These are phyloP conservation scores for Candida yuanshanica DNA, from an alignment of 805 yeast genomes.

Conservation along the genomic window DNA sequence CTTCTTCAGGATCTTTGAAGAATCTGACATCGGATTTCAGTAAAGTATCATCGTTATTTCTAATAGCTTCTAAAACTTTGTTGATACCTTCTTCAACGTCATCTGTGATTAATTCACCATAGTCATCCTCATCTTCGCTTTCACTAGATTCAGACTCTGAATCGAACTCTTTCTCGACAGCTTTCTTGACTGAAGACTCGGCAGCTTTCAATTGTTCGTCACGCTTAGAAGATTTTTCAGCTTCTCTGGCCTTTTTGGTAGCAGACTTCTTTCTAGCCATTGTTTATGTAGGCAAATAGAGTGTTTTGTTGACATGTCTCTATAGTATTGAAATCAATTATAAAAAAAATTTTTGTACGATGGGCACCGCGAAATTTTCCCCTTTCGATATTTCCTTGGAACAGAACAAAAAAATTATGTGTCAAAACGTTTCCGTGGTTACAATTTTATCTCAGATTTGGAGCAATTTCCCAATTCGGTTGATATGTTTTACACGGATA, in stretches of 20 bases:
- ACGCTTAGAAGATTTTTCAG: slow-evolving; percentile 21
- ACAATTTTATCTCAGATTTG: too few species aligned
- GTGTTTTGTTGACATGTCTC: too few species aligned
- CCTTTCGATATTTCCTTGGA: too few species aligned
- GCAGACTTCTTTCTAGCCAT: slow-evolving; percentile 92
- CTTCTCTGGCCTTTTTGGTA: slow-evolving; percentile 60
- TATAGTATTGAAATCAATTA: too few species aligned
- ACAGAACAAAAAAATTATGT: neutral
- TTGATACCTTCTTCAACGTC: slow-evolving; percentile 78
- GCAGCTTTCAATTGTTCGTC: slow-evolving; percentile 21
- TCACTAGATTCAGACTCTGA: slow-evolving; percentile 28
- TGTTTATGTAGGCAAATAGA: neutral
- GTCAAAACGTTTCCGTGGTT: neutral
- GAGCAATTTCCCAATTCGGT: too few species aligned
- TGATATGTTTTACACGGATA: too few species aligned
- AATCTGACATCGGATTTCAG: slow-evolving; percentile 67
- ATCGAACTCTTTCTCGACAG: slow-evolving; percentile 27
- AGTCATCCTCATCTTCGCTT: slow-evolving; percentile 83
- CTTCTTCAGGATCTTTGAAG: slow-evolving; percentile 56
- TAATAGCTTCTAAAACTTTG: slow-evolving; percentile 65
- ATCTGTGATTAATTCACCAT: slow-evolving; percentile 80
- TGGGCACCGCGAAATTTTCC: too few species aligned
- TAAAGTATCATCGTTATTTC: slow-evolving; percentile 57
- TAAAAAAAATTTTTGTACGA: too few species aligned
- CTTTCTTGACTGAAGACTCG: slow-evolving; percentile 19